Percentiles rank a stretch among this genome's conserved stretches.
phyloP scores from a whole-genome alignment of 345 rosid genomes.

The Gynandropsis gynandra region DNA sequence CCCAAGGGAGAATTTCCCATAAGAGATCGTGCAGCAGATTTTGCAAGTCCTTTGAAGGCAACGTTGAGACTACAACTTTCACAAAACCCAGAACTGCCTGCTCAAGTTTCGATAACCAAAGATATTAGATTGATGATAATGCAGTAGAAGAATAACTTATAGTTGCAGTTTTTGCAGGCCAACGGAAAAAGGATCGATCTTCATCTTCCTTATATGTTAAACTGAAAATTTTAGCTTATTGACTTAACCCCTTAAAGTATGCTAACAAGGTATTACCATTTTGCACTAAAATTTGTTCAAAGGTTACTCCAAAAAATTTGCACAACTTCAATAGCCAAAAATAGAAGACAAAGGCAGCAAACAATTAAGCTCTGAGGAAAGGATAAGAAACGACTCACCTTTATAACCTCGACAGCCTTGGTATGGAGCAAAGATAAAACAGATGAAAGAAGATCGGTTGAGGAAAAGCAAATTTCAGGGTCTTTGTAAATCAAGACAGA shows the following conservation, averaged over 20 bases:
- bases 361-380: neutral
- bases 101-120: neutral
- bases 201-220: neutral
- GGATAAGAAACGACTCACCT: slow-evolving; percentile 32
- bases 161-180: too few relatives aligned
- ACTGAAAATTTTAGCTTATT: neutral
- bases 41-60: slow-evolving; percentile 57
- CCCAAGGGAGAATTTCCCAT: slow-evolving; percentile 64
- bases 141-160: too few relatives aligned
- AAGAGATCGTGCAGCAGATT: slow-evolving; percentile 46
- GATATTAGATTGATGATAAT: too few relatives aligned
- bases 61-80: slow-evolving; percentile 77
- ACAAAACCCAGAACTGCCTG: slow-evolving; percentile 89
- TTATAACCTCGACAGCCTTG: slow-evolving; percentile 76
- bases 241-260: too few relatives aligned
- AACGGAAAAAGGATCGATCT: too few relatives aligned
- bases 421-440: slow-evolving; percentile 72
- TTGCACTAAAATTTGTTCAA: neutral
- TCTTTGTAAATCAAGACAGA: slow-evolving; percentile 68
- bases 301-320: neutral
- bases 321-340: neutral
- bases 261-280: too few relatives aligned
- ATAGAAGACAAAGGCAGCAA: slow-evolving; percentile 6
- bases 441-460: slow-evolving; percentile 67
- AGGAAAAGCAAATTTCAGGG: slow-evolving; percentile 46